Base-by-base conservation (phyloP, 306 rosid species). In the Citrullus amarus region DNA sequence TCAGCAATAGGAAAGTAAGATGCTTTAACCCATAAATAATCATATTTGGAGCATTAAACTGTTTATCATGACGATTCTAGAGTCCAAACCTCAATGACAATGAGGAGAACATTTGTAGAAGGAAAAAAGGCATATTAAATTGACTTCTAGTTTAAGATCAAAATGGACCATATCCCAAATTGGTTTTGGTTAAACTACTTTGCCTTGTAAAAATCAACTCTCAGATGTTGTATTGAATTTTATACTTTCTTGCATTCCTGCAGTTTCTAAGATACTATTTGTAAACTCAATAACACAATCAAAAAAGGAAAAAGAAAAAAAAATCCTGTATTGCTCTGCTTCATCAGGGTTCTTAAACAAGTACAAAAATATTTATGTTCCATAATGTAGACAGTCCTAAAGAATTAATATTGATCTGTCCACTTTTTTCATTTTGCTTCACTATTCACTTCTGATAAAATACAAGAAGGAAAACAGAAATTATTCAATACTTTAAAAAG, bases 1-100 rank as follows among this genome's bases (percentile, higher is more conserved):
- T 77, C 60, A 77, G 9, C 30, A 75, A 18, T 34, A 51, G 78
- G 78, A 57, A 77, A 77, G 57, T 41, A 15, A 39, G 80, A 77
- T 58, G 63, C 80, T 58, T 53, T 25, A 77, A 43, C 44, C 70
- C 51, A 41, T 75, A 75, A 73, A 71, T 46, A 71, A 71, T 17
- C 60, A 73, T 55, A 15, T 75, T 54, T 75, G 65, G 38, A 75
- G 67, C 50, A 54, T 36, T 56, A 20, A 75, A 75, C 68, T 57
- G 79, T n/a, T 56, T 16, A 74, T 30, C 68, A 39, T 36, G 67
- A 22, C 57, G 67, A 76, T 58, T 56, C 51, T 75, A 2, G 30
- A 34, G 65, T 54, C 50, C 50, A 75, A 75, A 51, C 48, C 78
- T 34, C 61, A 50, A 71, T 46, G 18, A 66, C 44, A 32, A 14